These are phyloP conservation scores for Globisporangium emineosum DNA, from an alignment of 352 stramenopile genomes.

Conservation along the genomic window DNA sequence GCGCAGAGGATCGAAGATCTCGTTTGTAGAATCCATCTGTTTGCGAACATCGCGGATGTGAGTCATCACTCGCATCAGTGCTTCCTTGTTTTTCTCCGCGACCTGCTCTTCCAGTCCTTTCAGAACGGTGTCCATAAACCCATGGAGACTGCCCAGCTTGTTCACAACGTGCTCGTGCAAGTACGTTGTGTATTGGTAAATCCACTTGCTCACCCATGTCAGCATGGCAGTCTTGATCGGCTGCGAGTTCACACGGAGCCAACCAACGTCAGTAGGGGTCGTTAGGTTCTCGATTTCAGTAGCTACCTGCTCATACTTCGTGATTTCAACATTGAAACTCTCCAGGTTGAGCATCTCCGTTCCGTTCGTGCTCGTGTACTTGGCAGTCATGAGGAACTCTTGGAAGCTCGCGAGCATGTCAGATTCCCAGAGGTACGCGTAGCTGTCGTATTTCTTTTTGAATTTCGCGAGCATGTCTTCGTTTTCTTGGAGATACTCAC, in stretches of 20 bases:
- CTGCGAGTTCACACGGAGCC: constrained; percentile 96
- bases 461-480: constrained; percentile 91
- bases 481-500: constrained; percentile 91
- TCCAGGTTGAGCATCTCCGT: constrained; percentile 91
- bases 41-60: constrained; percentile 94
- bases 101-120: constrained; percentile 90
- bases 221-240: constrained; percentile 96
- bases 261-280: constrained; percentile 93
- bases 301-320: constrained; percentile 94
- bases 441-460: constrained; percentile 94
- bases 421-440: constrained; percentile 95
- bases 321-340: constrained; percentile 95
- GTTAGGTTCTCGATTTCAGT: constrained; percentile 88
- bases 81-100: constrained; percentile 90
- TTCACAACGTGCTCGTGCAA: constrained; percentile 91
- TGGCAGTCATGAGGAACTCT: constrained; percentile 85
- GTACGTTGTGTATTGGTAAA: constrained; percentile 94
- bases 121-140: constrained; percentile 93
- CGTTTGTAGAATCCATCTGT: constrained; percentile 90
- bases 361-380: constrained; percentile 63
- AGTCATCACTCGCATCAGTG: constrained; percentile 96
- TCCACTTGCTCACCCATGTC: constrained; percentile 95
- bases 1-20: constrained; percentile 94
- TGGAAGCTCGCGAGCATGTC: constrained; percentile 92
- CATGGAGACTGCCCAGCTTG: constrained; percentile 83